Base-by-base conservation (phyloP, 441 rosid genomes). In the Adansonia gregorii region DNA sequence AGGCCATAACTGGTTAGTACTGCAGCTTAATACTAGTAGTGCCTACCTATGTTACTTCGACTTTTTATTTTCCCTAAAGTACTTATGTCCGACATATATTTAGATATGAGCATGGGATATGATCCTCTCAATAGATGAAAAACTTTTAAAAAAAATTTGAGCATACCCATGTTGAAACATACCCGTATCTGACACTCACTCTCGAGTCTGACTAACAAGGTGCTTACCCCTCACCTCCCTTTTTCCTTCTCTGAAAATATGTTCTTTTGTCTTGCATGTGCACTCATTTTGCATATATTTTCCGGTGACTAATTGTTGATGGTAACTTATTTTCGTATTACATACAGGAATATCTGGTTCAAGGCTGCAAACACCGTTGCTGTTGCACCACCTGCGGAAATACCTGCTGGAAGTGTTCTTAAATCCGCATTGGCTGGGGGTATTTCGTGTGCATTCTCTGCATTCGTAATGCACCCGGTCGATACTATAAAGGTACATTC, bases 371-470 rank as follows among this genome's bases (percentile, higher is more conserved):
- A 97, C 67, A 96, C 88, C 78, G 97, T 94, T 83, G 92, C 97
- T 75, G 99, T 94, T 83, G 88, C 98, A 75, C 97, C 98, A 39
- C 95, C 98, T n/a, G 91, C 90, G 80, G 93, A 89, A 76, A 85
- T 92, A 69, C 98, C 91, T 78, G 89, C 97, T 72, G 97, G 92
- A 85, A 94, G 91, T 82, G 98, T 96, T 84, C 83, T 94, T 55
- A 89, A 87, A 83, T 92, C 99, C 76, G 99, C 99, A 70, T 85
- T 96, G 87, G 99, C 99, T 5, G 99, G 99, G 61, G 99, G 98
- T 69, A 91, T 96, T 68, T 88, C 99, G 55, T 90, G 94, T 86
- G 99, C 98, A 73, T 90, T 94, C 78, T 96, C 99, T 61, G 85
- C 94, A 77, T 83, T 94, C 75, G 75, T 96, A 56, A 67, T 96